A percentile compares a stretch with the other conserved stretches of the same genome.
phyloP scores from a whole-genome alignment of 2,329 filamentous ascomycete genomes.

The Ophiostoma perfectum region DNA sequence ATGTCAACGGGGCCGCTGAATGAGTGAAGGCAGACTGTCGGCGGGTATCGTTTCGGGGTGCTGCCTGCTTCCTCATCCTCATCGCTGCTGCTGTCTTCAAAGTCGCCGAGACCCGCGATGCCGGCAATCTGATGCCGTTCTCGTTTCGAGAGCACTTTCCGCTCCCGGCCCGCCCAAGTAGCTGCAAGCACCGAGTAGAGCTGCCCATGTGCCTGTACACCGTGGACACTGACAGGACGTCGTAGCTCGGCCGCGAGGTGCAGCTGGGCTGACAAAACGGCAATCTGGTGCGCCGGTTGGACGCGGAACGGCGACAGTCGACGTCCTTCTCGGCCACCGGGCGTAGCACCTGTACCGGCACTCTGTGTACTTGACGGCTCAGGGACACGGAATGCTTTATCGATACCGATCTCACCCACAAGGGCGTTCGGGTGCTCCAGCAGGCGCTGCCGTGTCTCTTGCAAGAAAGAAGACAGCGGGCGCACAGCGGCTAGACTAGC shows the following conservation, averaged over 20 bases:
- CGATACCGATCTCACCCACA: conserved; percentile 71
- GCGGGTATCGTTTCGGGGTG: conserved; percentile 61
- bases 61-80: conserved; percentile 35
- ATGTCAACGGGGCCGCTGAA: conserved; percentile 75
- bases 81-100: conserved; percentile 31
- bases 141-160: conserved; percentile 52
- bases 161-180: conserved; percentile 67
- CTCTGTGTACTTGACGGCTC: conserved; percentile 33
- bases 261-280: conserved; percentile 63
- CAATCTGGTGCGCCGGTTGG: conserved; percentile 61
- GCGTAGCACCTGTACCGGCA: conserved; percentile 50
- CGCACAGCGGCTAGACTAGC: conserved; percentile 53
- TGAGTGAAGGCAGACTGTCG: conserved; percentile 87
- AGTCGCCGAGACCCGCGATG: conserved; percentile 32
- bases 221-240: conserved; percentile 63
- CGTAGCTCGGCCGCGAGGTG: conserved; percentile 61
- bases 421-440: conserved; percentile 54
- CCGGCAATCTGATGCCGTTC: conserved; percentile 48
- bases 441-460: conserved; percentile 52
- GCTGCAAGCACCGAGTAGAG: conserved; percentile 60
- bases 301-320: conserved; percentile 63
- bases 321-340: conserved; percentile 65
- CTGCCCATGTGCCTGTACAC: conserved; percentile 69
- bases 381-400: conserved; percentile 71
- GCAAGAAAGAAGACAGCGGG: conserved; percentile 41